Evolutionary conservation across 371 early-diverging fungal species (phyloP).

Genomic region (Coemansia sp.): DNA sequence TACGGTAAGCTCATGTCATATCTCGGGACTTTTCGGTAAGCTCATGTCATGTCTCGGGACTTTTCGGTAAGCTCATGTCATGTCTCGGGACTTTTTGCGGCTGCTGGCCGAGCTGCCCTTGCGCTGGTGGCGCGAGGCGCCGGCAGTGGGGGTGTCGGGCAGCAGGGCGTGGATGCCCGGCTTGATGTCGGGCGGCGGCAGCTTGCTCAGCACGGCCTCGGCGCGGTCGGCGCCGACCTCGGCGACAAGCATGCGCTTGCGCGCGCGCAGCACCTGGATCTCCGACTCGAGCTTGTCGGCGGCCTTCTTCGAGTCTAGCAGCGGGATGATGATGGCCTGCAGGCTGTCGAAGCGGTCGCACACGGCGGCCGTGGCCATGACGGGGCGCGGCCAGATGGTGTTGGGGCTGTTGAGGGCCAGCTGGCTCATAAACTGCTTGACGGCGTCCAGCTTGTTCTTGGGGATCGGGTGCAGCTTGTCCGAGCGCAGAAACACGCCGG

Average conservation of each 20-base stretch:
- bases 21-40: background rate
- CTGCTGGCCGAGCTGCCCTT: conserved; percentile 42
- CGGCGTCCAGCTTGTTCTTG: conserved; percentile 62
- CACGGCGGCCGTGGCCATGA: conserved; percentile 76
- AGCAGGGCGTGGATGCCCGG: background rate
- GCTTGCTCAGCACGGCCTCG: conserved; percentile 25
- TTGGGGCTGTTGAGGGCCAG: conserved; percentile 44
- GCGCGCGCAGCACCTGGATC: conserved; percentile 59
- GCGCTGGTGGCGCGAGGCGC: conserved; percentile 31
- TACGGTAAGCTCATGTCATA: conserved; percentile 4
- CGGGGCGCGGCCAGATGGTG: conserved; percentile 61
- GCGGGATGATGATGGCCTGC: conserved; percentile 63
- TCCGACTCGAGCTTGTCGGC: conserved; percentile 80
- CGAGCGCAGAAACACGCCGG: conserved; percentile 75
- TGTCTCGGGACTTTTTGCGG: conserved; percentile 25
- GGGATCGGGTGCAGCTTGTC: conserved; percentile 69
- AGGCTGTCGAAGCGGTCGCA: conserved; percentile 74
- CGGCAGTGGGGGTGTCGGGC: conserved; percentile 2
- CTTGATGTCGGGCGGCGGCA: conserved; percentile 26
- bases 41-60: background rate
- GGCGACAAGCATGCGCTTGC: conserved; percentile 51
- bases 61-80: conserved; percentile 3
- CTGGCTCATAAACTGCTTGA: conserved; percentile 68
- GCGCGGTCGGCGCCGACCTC: conserved; percentile 43
- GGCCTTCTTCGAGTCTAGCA: conserved; percentile 79